Base-by-base conservation (phyloP, 2,329 filamentous ascomycete species). In the Hymenoscyphus linearis region DNA sequence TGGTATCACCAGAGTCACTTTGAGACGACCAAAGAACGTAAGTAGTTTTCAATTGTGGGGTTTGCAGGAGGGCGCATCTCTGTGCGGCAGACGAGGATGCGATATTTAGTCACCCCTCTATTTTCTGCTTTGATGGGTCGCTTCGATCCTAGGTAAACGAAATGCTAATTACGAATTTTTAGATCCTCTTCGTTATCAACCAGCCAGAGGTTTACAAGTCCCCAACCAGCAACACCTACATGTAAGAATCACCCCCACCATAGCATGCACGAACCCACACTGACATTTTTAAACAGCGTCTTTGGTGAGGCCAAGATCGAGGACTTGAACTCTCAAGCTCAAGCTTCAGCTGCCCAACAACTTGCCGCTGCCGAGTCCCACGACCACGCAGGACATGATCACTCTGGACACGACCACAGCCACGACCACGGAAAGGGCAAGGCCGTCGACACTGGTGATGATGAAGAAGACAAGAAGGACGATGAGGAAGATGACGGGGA, bases 281-380 rank as follows among this genome's bases (percentile, higher is more conserved):
- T 63, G 52, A 67, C 64, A 66, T 55, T 52, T 31, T 36, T 27
- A 14, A 40, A 3, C 71, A 97, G 93, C 81, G 96, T 98, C 79
- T 99, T 99, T 77, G 95, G 95, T 78, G 96, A 99, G 85, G 95
- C 96, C 76, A 99, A 99, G 90, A 98, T 99, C 70, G 95, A 99
- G 86, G 96, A 99, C 80, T 85, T 98, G 74, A 99, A 98, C 88
- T 96, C 95, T 73, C 91, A 93, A 76, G 93, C 93, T 74, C 95
- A 98, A 83, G 91, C 93, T 73, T 91, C 90, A 70, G 95, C 95
- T 72, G 93, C 93, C 72, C 91, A 96, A 81, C 93, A 97, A 82
- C 90, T 99, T 72, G 92, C 92, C 72, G 87, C 87, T 68, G 84
- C 85, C 73, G 88, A 86, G 71, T 75, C 76, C 62, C 70, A 73